phyloP scores from a whole-genome alignment of 2,329 filamentous ascomycete species.

The Aspergillus sojae region DNA sequence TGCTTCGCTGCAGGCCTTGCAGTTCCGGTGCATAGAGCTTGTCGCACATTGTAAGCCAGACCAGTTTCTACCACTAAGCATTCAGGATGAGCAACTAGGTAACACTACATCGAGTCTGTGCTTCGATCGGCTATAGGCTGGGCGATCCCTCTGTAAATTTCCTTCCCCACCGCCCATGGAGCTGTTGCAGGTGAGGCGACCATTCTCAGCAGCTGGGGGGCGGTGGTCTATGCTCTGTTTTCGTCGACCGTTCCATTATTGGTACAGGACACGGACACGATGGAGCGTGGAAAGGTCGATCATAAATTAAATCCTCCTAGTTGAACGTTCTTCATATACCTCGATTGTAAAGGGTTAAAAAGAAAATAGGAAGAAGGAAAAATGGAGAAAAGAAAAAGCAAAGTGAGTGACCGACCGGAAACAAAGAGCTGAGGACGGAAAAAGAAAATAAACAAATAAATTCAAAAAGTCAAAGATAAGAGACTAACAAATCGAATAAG shows the following conservation, averaged over 20 bases:
- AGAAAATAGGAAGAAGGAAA: background rate
- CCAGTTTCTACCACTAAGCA: background rate
- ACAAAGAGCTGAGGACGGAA: background rate
- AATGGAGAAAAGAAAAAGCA: background rate
- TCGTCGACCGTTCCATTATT: background rate
- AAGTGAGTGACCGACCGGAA: background rate
- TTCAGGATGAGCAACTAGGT: background rate
- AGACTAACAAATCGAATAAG: background rate
- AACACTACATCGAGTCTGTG: background rate
- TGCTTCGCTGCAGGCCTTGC: slow-evolving; percentile 12
- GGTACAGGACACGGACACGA: background rate
- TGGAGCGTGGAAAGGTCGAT: background rate
- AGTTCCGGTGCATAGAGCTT: slow-evolving; percentile 15
- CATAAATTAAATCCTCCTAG: slow-evolving; percentile 1
- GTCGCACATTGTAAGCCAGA: slow-evolving; percentile 1
- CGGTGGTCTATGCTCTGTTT: slow-evolving; percentile 18
- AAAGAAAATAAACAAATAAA: background rate
- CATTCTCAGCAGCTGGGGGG: slow-evolving; percentile 23
- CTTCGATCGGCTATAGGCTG: background rate
- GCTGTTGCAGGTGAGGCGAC: slow-evolving; percentile 24
- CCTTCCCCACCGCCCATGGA: slow-evolving; percentile 13
- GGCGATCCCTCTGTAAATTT: background rate
- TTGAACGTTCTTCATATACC: slow-evolving; percentile 5
- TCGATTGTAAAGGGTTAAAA: background rate
- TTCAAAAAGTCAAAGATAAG: background rate